A percentile compares a stretch with the other conserved stretches of the same genome.
phyloP scores from a whole-genome alignment of 2,329 filamentous ascomycete genomes.

The Xylaria sp. region DNA sequence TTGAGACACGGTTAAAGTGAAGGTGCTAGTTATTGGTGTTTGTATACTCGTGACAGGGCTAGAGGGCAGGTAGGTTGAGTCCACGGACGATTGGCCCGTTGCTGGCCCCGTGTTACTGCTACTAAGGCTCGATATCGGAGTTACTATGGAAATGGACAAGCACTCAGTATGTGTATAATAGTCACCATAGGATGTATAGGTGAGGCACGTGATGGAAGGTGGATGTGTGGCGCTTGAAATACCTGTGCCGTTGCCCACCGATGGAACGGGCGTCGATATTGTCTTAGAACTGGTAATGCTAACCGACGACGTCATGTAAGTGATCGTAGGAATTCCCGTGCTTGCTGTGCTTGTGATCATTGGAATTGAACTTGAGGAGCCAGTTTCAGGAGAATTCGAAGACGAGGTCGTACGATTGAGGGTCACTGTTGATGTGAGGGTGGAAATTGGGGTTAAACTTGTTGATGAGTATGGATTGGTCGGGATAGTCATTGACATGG shows the following conservation, averaged over 20 bases:
- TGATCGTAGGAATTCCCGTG: slow-evolving; percentile 7
- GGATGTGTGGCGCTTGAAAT: slow-evolving; percentile 25
- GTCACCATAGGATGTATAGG: slow-evolving; percentile 39
- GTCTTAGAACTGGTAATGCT: slow-evolving; percentile 27
- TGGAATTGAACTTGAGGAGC: slow-evolving; percentile 23
- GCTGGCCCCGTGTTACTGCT: slow-evolving; percentile 10
- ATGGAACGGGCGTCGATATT: slow-evolving; percentile 17
- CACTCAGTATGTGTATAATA: slow-evolving; percentile 42
- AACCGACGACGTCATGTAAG: slow-evolving; percentile 22
- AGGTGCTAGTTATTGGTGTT: slow-evolving; percentile 22
- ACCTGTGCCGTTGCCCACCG: slow-evolving; percentile 3
- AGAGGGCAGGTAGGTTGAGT: not conserved
- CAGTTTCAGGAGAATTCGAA: slow-evolving; percentile 36
- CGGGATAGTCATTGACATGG: slow-evolving; percentile 28
- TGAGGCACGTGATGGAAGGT: slow-evolving; percentile 40
- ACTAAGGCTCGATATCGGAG: slow-evolving; percentile 19
- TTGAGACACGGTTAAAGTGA: slow-evolving; percentile 21
- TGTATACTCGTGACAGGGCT: slow-evolving; percentile 11
- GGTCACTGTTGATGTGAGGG: slow-evolving; percentile 35
- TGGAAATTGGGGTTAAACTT: slow-evolving; percentile 30
- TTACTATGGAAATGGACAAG: slow-evolving; percentile 34
- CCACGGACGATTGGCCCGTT: slow-evolving; percentile 2
- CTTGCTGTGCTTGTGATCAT: slow-evolving; percentile 12
- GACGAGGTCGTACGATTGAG: slow-evolving; percentile 28
- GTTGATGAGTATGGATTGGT: slow-evolving; percentile 19